Evolutionary conservation across 306 rosid species (phyloP).

Genomic region (Glycine tomentella): DNA sequence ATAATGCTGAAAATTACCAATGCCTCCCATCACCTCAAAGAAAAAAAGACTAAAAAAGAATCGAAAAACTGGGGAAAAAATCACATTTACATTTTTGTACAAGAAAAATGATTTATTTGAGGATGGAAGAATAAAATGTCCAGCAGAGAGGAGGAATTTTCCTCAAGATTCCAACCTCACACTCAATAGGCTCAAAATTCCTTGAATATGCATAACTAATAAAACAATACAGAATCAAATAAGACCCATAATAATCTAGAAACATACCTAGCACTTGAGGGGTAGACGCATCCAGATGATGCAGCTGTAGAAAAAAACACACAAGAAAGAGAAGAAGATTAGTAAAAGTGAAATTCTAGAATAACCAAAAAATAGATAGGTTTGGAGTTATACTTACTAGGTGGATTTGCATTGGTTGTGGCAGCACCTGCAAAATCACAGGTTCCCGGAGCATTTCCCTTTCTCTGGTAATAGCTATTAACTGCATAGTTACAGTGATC

Average conservation of each 20-base stretch:
- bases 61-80: neutral
- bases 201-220: neutral
- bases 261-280: slow-evolving; percentile 81
- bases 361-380: neutral
- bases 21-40: neutral
- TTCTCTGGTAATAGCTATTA: slow-evolving; percentile 86
- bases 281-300: slow-evolving; percentile 75
- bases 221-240: neutral
- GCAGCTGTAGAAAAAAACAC: slow-evolving; percentile 56
- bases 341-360: slow-evolving; percentile 19
- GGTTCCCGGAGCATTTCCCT: slow-evolving; percentile 62
- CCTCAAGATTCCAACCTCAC: slow-evolving; percentile 26
- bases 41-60: neutral
- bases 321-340: slow-evolving; percentile 32
- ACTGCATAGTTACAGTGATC: slow-evolving; percentile 91
- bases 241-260: slow-evolving; percentile 12
- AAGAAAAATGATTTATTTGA: neutral
- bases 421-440: slow-evolving; percentile 93
- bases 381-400: slow-evolving; percentile 52
- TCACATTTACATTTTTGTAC: neutral
- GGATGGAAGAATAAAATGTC: too few species aligned
- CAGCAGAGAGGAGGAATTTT: too few species aligned
- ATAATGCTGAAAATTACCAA: neutral
- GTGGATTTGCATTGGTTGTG: slow-evolving; percentile 56
- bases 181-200: slow-evolving; percentile 2